Base-by-base conservation (phyloP, 257 asterid species). In the Linderniella brevidens region DNA sequence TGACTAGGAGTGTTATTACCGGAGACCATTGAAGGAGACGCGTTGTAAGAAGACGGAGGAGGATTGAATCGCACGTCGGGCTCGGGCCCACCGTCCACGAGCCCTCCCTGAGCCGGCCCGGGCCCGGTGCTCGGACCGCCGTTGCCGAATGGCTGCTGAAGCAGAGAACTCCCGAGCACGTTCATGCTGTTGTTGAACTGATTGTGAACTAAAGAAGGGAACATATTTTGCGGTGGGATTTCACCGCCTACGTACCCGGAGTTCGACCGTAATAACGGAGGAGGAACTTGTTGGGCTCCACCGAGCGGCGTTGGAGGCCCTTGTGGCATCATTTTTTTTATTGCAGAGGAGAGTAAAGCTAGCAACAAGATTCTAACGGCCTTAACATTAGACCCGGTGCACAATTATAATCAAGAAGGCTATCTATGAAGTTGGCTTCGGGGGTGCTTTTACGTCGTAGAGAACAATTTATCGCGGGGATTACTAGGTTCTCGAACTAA, bases 241-340 rank as follows among this genome's bases (percentile, higher is more conserved):
- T 77, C 85, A 38, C 84, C 82, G 43, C 84, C 72, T 94, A 84
- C 44, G 54, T 74, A 50, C 43, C 86, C 79, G 37, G 94, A 78
- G 64, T 64, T 75, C 8, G 95, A 75, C 69, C 97, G 71, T 64
- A 86, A 58, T 46, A 86, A 49, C 11, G 94, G 70, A 8, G 84
- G 58, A 1, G 77, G 80, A 47, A 72, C 68, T 20, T 72, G 60
- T 69, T 74, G 97, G 52, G 81, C 67, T 53, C 86, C 79, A 47
- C 84, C 90, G 55, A 59, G 77, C 0, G 88, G 93, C 19, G 84
- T 59, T 5, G 93, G 74, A 49, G 82, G 78, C 63, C 98, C 96
- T 46, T 74, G 78, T 17, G 90, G 94, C 65, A 80, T 76, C 96
- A 86, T 82, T 36, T 64, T 64, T 47, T 57, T 35, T 20, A 46